Conservation (phyloP, 192 early-diverging fungal genomes). For the Umbelopsis isabellina region DNA sequence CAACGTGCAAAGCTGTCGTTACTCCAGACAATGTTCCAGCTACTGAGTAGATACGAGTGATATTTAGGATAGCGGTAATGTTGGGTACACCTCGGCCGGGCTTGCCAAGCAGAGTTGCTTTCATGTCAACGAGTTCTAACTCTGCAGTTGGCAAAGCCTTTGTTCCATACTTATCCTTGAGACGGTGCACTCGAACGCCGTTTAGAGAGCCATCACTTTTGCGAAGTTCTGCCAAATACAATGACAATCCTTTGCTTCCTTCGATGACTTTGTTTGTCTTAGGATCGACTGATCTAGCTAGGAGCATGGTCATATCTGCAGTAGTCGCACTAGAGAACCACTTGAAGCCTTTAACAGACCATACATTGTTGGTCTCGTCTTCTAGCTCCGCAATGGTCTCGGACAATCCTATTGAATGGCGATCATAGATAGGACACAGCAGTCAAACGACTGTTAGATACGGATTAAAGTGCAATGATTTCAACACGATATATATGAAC, state of each 20-base stretch:
- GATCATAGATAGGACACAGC: not conserved
- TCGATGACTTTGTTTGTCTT: constrained; percentile 34
- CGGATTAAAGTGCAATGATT: no score
- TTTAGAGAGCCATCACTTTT: constrained; percentile 58
- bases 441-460: no score
- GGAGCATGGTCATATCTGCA: constrained; percentile 65
- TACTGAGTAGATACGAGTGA: constrained; percentile 67
- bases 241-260: constrained; percentile 61
- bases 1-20: constrained; percentile 48
- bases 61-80: constrained; percentile 69
- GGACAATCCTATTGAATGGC: constrained; percentile 41
- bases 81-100: constrained; percentile 58
- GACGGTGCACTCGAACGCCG: constrained; percentile 66
- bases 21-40: constrained; percentile 50
- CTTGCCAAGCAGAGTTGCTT: constrained; percentile 51
- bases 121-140: constrained; percentile 60
- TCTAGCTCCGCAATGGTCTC: constrained; percentile 64
- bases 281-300: constrained; percentile 61
- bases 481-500: not conserved
- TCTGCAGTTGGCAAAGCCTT: constrained; percentile 75
- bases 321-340: constrained; percentile 79
- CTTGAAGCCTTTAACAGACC: constrained; percentile 66
- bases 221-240: constrained; percentile 63
- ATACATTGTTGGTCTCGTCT: constrained; percentile 36
- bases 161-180: constrained; percentile 76